Evolutionary conservation across 345 rosid species (phyloP), one percentile per base, ranked within the genome.

Genomic region (Acer yangbiense): DNA sequence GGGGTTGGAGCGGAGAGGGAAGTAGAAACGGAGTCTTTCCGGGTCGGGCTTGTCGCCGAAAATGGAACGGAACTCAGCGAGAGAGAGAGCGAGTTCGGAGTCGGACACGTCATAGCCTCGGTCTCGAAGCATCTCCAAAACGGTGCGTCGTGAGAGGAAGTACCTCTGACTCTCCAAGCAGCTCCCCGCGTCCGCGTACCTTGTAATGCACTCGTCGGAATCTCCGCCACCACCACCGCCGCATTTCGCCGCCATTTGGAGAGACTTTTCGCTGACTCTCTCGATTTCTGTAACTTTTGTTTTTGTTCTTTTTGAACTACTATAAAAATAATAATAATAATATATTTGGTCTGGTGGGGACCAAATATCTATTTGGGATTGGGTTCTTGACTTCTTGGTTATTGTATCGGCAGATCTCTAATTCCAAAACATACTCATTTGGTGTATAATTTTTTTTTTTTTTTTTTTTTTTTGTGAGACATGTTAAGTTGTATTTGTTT

Each of bases 111-210:
- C 57, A 54, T 76, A 86, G 25, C 86, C 89, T 14, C 87, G 77
- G 80, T 84, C 85, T 18, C 68, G 72, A 2, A 84, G 83, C 87
- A 84, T 84, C 68, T 87, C 85, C 68, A 79, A 25, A 69, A 80
- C 78, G 16, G 80, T 87, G 72, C 72, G 76, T 35, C 84, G 86
- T 55, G 85, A 75, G 21, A 74, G 75, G 81, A 80, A 84, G 65
- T 82, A 81, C 69, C 76, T 74, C 17, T 41, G 65, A 71, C 85
- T 78, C 69, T 82, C 77, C 14, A 73, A 10, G 50, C 81, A 10
- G 50, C 81, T 76, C 21, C 71, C 76, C 18, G 32, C 21, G 2
- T 76, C 73, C 63, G 57, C 41, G 29, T 63, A 13, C n/a, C n/a
- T 57, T 20, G 58, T 70, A 13, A 75, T 27, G 73, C 83, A 80